Evolutionary conservation across 371 early-diverging fungal species (phyloP).

Genomic region (Lichtheimia ornata): DNA sequence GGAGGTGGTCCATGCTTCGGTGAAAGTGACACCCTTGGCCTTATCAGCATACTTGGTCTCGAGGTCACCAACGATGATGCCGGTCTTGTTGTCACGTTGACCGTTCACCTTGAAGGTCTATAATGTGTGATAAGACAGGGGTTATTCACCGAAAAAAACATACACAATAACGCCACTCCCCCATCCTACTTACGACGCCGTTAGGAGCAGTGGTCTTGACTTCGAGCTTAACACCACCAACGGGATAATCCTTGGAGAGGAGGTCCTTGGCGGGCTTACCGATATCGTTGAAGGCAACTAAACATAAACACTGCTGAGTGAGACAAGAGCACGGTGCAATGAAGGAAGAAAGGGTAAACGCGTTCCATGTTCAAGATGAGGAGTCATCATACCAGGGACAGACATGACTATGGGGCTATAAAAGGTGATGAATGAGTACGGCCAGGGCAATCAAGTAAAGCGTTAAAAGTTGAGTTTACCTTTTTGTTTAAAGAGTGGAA

Average conservation of each 20-base stretch:
- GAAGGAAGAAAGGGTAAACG: neutral
- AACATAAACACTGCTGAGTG: neutral
- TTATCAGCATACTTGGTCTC: slow-evolving; percentile 96
- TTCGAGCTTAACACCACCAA: slow-evolving; percentile 94
- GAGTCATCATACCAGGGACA: slow-evolving; percentile 26
- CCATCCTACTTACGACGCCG: slow-evolving; percentile 74
- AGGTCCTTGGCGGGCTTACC: slow-evolving; percentile 95
- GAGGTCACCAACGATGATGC: slow-evolving; percentile 92
- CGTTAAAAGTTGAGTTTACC: too few species aligned
- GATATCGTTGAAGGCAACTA: slow-evolving; percentile 87
- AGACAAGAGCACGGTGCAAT: neutral
- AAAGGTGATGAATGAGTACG: too few species aligned
- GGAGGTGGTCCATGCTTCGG: slow-evolving; percentile 93
- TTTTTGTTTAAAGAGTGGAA: too few species aligned
- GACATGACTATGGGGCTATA: slow-evolving; percentile 11
- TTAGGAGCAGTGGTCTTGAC: slow-evolving; percentile 93
- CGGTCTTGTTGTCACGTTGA: slow-evolving; percentile 91
- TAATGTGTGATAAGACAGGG: neutral
- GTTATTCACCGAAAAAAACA: slow-evolving; percentile 11
- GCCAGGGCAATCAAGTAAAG: too few species aligned
- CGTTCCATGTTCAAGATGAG: neutral
- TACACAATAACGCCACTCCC: slow-evolving; percentile 19
- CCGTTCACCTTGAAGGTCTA: slow-evolving; percentile 96
- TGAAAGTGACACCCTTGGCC: slow-evolving; percentile 89
- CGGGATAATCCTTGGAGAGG: slow-evolving; percentile 95